A percentile compares a stretch with the other conserved stretches of the same genome.
Conservation (phyloP, 305 asterid genomes). For the Fraxinus latifolia region DNA sequence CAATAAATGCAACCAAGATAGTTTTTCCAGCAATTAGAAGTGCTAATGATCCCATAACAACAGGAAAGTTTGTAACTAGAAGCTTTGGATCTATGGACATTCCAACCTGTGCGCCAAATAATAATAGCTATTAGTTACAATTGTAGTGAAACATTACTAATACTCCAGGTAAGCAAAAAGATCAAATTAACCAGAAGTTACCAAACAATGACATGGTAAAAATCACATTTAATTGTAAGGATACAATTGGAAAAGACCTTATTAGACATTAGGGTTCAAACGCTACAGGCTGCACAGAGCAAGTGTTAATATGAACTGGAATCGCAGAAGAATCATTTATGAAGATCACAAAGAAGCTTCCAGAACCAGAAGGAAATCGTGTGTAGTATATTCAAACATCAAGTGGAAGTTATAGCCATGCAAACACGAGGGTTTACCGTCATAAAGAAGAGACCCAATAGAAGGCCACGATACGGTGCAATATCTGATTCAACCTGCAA, state of each 20-base stretch:
- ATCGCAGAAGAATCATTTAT: background rate
- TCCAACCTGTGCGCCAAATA: slow-evolving; percentile 76
- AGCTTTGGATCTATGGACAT: slow-evolving; percentile 99
- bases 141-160: background rate
- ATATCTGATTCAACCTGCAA: slow-evolving; percentile 99
- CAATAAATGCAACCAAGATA: slow-evolving; percentile 79
- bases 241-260: background rate
- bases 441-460: slow-evolving; percentile 98
- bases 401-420: slow-evolving; percentile 14
- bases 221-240: slow-evolving; percentile 15
- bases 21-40: slow-evolving; percentile 91
- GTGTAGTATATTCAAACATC: slow-evolving; percentile 1
- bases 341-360: background rate
- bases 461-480: slow-evolving; percentile 99
- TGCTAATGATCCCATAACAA: slow-evolving; percentile 72
- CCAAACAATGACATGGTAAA: background rate
- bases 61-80: slow-evolving; percentile 88
- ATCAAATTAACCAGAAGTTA: background rate
- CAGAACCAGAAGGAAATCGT: background rate
- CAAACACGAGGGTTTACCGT: slow-evolving; percentile 52
- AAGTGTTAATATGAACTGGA: slow-evolving; percentile 5
- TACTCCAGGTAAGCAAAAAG: slow-evolving; percentile 11
- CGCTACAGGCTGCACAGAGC: slow-evolving; percentile 14
- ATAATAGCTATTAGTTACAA: slow-evolving; percentile 28
- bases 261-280: background rate